Evolutionary conservation across 2,329 filamentous ascomycete species (phyloP).

Genomic region (Fusarium verticillioides): DNA sequence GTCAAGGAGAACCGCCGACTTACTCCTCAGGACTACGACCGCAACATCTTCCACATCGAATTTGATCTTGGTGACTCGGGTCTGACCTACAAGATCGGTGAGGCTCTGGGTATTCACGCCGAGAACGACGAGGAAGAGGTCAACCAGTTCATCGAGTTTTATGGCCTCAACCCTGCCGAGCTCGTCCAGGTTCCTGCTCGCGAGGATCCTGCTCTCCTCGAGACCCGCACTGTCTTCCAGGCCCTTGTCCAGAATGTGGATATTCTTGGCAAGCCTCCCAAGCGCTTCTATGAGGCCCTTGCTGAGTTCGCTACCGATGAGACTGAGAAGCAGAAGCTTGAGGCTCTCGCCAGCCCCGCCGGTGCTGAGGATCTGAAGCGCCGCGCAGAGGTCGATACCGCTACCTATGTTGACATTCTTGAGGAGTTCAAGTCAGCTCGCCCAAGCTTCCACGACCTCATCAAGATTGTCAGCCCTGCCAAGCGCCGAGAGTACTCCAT

Average conservation of each 20-base stretch:
- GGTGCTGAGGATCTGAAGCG: constrained; percentile 92
- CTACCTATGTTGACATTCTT: constrained; percentile 91
- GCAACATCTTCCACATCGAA: constrained; percentile 99
- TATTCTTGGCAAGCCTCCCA: constrained; percentile 95
- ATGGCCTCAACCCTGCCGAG: constrained; percentile 83
- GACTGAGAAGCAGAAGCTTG: constrained; percentile 82
- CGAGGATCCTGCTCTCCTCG: constrained; percentile 77
- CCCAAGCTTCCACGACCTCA: constrained; percentile 87
- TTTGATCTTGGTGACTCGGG: constrained; percentile 94
- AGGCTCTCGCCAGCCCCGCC: constrained; percentile 78
- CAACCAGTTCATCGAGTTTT: constrained; percentile 86
- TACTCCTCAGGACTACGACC: constrained; percentile 88
- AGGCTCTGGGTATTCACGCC: constrained; percentile 95
- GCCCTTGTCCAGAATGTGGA: constrained; percentile 92
- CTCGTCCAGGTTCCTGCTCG: constrained; percentile 92
- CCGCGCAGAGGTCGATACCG: constrained; percentile 87
- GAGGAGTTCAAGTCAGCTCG: constrained; percentile 91
- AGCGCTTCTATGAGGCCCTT: constrained; percentile 96
- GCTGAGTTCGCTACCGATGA: constrained; percentile 87
- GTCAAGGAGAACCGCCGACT: constrained; percentile 97
- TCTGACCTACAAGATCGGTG: constrained; percentile 95
- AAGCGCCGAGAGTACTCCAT: constrained; percentile 99
- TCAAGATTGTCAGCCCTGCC: constrained; percentile 86
- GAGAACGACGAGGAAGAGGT: constrained; percentile 88
- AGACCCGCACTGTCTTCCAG: constrained; percentile 94